Evolutionary conservation across 257 asterid species (phyloP), one percentile per base, ranked within the genome.

Genomic region (Gentiana macrophylla): DNA sequence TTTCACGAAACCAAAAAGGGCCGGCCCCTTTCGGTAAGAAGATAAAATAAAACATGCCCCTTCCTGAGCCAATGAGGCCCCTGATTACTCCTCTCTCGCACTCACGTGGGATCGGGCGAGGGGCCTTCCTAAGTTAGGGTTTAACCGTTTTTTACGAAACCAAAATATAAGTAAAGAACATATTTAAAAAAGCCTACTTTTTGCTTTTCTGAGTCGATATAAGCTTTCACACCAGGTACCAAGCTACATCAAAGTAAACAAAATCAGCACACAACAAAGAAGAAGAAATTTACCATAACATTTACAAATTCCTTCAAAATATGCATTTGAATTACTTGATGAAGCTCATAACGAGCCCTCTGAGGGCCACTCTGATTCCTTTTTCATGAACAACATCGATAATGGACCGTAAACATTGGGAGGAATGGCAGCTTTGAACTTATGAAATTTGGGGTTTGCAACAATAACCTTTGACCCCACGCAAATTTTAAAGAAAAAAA

Each of bases 161-260:
- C 48, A 4, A 55, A 32, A 12, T 52, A n/a, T 46, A 57, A 35
- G n/a, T 15, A 12, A 60, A 4, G 11, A 24, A 56, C 4, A 8
- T 3, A 34, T 9, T 13, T 45, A 53, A 32, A 24, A 8, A 41
- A 48, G 37, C 67, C 13, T 0, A 84, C 98, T 93, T 87, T 87
- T 52, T 81, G 93, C 62, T 87, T 91, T 71, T 91, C 90, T 46
- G 85, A 79, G 64, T 87, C 94, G 6, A 91, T 83, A 61, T 84
- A 85, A 59, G 64, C 79, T 55, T 74, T 65, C 53, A 87, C 93
- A 57, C 94, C 95, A 44, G 98, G 98, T 58, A 87, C 79, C 80
- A 81, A 62, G 84, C 98, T 91, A 67, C 34, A 32, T 58, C 51
- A 54, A 43, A 36, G 32, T 37, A 49, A 54, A 33, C 24, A 58